Evolutionary conservation across 2,329 filamentous ascomycete genomes (phyloP), one percentile per base, ranked within the genome.

Genomic region (Acephala macrosclerotiorum): DNA sequence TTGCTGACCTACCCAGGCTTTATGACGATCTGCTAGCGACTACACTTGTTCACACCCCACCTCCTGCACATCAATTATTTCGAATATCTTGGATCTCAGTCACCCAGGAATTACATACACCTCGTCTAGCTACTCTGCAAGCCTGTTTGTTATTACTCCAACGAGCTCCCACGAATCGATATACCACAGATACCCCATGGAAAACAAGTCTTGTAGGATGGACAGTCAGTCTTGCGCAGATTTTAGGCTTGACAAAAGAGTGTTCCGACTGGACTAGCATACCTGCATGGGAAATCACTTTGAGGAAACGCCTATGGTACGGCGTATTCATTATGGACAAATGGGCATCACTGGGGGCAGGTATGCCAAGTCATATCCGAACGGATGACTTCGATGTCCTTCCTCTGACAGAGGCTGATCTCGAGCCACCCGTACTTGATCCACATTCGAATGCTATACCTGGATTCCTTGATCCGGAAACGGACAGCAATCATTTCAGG

Each of bases 21-120:
- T 81, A 80, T 73, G 80, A 82, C 65, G 79, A 81, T 61, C 66
- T 74, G 22, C 72, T 78, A 42, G 71, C 74, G 18, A 73, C 75
- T 4, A 74, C 74, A 22, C 71, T 77, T 45, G 67, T 77, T 42
- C 76, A 76, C 60, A 63, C 70, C n/a, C 74, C 75, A 14, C 75
- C 74, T 35, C 70, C 71, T 6, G 64, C 72, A 22, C 66, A 74
- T 58, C 65, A 72, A 26, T 65, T 78, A 14, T 78, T 76, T 63
- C 74, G 74, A 5, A 72, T 76, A 36, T 74, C 75, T 9, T 77
- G 76, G 75, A 63, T 74, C 16, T 69, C 69, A 14, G 68, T 78
- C 14, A 72, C 70, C 1, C 75, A 77, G 29, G 76, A 78, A 63
- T 61, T 77, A n/a, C 77, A 78, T 63, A 73, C 75, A 0, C 76